Evolutionary conservation across 441 rosid genomes (phyloP).

Genomic region (Brassica hybrid): DNA sequence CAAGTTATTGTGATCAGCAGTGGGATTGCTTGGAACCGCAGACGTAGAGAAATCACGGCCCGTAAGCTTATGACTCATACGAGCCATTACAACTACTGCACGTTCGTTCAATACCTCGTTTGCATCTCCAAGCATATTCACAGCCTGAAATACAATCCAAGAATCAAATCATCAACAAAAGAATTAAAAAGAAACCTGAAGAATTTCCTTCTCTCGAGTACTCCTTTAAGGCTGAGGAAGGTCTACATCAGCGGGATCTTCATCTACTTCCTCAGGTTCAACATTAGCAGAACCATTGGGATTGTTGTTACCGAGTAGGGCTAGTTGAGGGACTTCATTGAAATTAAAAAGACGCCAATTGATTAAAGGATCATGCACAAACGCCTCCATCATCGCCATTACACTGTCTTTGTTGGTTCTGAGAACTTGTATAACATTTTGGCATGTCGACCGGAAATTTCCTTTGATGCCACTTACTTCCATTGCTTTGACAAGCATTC

Average conservation of each 20-base stretch:
- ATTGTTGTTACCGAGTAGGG: slow-evolving; percentile 64
- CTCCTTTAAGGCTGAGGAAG: slow-evolving; percentile 94
- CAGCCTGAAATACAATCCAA: slow-evolving; percentile 66
- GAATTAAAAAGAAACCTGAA: slow-evolving; percentile 61
- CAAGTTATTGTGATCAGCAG: slow-evolving; percentile 71
- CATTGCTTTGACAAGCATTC: slow-evolving; percentile 99
- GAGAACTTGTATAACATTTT: slow-evolving; percentile 99
- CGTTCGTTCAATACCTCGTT: slow-evolving; percentile 96
- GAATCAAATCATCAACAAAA: not conserved
- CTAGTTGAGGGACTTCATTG: slow-evolving; percentile 95
- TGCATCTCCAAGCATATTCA: slow-evolving; percentile 97
- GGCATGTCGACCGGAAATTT: slow-evolving; percentile 95
- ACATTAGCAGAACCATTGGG: slow-evolving; percentile 65
- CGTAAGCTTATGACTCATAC: slow-evolving; percentile 94
- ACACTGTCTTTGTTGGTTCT: slow-evolving; percentile 93
- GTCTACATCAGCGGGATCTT: slow-evolving; percentile 64
- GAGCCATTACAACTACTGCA: slow-evolving; percentile 95
- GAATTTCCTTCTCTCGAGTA: slow-evolving; percentile 96
- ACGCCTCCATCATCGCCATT: slow-evolving; percentile 99
- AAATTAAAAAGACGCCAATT: slow-evolving; percentile 99
- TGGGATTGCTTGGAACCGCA: slow-evolving; percentile 54
- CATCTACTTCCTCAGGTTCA: slow-evolving; percentile 60
- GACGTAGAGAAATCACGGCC: slow-evolving; percentile 88
- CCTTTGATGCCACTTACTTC: slow-evolving; percentile 99
- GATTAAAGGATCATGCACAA: slow-evolving; percentile 99